A percentile compares a stretch with the other conserved stretches of the same genome.
Conservation (phyloP, 768 basidiomycete genomes). For the Pulveroboletus sp. region DNA sequence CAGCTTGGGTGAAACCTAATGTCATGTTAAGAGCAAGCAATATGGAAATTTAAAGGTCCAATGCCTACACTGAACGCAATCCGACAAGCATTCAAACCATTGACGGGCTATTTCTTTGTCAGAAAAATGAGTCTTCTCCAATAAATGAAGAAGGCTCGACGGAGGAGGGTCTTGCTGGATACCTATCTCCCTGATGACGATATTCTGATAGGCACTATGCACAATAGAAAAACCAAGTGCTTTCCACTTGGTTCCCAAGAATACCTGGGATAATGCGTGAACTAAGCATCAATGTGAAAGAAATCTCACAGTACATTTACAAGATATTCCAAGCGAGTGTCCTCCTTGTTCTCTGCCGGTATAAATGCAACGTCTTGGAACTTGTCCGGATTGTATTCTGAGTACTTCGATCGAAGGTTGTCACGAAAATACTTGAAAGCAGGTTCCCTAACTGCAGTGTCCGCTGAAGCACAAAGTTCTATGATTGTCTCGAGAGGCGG, state of each 20-base stretch:
- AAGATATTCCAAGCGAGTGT: background rate
- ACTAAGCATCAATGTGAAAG: background rate
- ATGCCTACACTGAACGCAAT: background rate
- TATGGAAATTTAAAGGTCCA: background rate
- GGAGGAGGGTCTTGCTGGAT: background rate
- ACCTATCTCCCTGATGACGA: background rate
- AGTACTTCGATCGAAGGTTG: constrained; percentile 1
- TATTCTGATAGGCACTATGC: background rate
- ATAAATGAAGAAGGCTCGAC: background rate
- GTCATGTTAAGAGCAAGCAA: background rate
- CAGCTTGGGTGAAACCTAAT: background rate
- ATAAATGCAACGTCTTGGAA: background rate
- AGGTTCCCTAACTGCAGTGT: constrained; percentile 40
- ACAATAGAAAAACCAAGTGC: background rate
- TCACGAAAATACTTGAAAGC: constrained; percentile 78
- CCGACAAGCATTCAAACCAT: background rate
- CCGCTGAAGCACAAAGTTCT: constrained; percentile 53
- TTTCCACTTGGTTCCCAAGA: constrained; percentile 8
- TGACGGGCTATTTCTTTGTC: background rate
- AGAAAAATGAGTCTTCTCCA: background rate
- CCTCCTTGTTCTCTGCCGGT: background rate
- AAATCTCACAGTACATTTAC: background rate
- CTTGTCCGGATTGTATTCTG: constrained; percentile 49
- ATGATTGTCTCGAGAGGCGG: constrained; percentile 65
- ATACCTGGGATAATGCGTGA: background rate